These are phyloP conservation scores for Fagus crenata DNA, from an alignment of 306 rosid species.

Conservation along the genomic window DNA sequence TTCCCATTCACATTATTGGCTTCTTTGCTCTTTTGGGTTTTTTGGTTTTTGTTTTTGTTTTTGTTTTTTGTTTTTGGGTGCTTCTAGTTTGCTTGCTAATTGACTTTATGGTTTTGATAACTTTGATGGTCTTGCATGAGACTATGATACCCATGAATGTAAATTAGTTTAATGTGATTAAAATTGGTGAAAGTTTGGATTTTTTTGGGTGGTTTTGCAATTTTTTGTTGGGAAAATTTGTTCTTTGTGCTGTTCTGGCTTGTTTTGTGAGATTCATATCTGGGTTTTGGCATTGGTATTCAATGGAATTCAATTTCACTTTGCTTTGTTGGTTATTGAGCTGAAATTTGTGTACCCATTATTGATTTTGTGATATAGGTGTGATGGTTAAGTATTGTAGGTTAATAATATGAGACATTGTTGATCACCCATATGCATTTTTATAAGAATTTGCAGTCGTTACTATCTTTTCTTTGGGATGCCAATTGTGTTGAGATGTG, in stretches of 20 bases:
- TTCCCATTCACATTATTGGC: constrained; percentile 20
- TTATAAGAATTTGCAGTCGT: constrained; percentile 20
- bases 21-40: not conserved
- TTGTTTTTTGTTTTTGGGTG: not conserved
- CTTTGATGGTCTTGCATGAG: constrained; percentile 38
- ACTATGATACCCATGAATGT: constrained; percentile 25
- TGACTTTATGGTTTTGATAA: constrained; percentile 13
- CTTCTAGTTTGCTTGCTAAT: constrained; percentile 23
- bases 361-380: not conserved
- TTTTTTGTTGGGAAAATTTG: constrained; percentile 12
- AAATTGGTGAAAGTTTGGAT: constrained; percentile 15
- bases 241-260: constrained; percentile 11
- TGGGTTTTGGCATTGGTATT: constrained; percentile 25
- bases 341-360: constrained; percentile 31
- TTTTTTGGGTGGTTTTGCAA: not conserved
- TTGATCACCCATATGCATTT: constrained; percentile 26
- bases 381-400: not conserved
- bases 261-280: constrained; percentile 26
- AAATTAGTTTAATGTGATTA: constrained; percentile 21
- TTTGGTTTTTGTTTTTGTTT: not conserved
- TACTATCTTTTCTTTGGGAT: constrained; percentile 7
- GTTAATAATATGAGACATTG: constrained; percentile 15
- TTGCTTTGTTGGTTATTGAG: constrained; percentile 32
- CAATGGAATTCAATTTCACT: constrained; percentile 16
- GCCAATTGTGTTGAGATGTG: constrained; percentile 6